Evolutionary conservation across 1,284 basidiomycete genomes (phyloP).

Genomic region (Fomitopsis schrenkii): DNA sequence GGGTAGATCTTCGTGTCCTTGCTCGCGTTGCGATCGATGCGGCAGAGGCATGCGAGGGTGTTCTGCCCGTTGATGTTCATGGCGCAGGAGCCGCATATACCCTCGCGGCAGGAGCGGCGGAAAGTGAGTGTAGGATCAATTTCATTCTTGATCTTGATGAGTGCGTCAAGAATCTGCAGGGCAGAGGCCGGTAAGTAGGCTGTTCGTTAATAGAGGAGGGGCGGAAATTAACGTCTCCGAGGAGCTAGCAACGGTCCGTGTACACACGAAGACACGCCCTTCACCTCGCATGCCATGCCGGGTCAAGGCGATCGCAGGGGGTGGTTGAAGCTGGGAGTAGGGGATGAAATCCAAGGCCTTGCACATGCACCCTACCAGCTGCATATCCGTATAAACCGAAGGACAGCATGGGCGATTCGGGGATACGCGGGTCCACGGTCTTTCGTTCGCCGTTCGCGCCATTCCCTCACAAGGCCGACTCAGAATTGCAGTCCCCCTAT

Average conservation of each 20-base stretch:
- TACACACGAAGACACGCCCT: neutral
- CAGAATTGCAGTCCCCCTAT: too few relatives aligned
- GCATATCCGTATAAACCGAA: neutral
- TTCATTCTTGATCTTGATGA: slow-evolving; percentile 99
- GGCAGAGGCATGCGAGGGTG: slow-evolving; percentile 96
- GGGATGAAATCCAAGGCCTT: too few relatives aligned
- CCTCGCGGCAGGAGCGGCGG: slow-evolving; percentile 95
- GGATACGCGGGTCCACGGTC: neutral
- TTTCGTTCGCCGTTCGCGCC: too few relatives aligned
- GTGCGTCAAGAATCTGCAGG: slow-evolving; percentile 78
- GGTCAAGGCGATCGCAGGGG: neutral
- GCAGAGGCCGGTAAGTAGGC: slow-evolving; percentile 45
- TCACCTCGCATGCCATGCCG: neutral
- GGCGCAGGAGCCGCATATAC: slow-evolving; percentile 97
- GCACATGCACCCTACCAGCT: too few relatives aligned
- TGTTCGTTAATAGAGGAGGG: neutral
- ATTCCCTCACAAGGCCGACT: too few relatives aligned
- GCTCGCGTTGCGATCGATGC: slow-evolving; percentile 76
- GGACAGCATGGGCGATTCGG: neutral
- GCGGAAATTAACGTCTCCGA: neutral
- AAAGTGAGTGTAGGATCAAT: slow-evolving; percentile 95
- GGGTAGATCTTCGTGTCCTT: slow-evolving; percentile 94
- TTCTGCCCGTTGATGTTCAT: slow-evolving; percentile 99
- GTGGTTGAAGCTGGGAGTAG: too few relatives aligned
- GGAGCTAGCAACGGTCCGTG: too few relatives aligned